phyloP scores from a whole-genome alignment of 371 early-diverging fungal genomes.

The Circinella umbellata region DNA sequence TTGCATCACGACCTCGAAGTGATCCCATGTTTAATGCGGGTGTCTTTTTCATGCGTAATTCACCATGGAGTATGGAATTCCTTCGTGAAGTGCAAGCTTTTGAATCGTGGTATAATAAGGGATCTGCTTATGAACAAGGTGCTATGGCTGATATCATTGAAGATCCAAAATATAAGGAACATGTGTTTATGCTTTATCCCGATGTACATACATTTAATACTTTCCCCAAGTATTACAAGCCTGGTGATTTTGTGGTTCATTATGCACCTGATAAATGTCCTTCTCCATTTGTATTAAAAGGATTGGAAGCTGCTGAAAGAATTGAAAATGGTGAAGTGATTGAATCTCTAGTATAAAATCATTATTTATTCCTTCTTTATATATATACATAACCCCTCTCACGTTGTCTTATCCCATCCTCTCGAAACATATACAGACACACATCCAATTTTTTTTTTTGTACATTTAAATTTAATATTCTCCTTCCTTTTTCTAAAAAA shows the following conservation, averaged over 20 bases:
- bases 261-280: constrained; percentile 71
- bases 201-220: constrained; percentile 70
- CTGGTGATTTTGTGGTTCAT: constrained; percentile 68
- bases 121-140: constrained; percentile 60
- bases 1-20: constrained; percentile 50
- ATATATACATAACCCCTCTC: no score
- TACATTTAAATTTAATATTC: no score
- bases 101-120: constrained; percentile 49
- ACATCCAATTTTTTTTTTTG: no score
- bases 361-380: background rate
- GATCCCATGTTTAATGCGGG: constrained; percentile 67
- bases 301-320: constrained; percentile 41
- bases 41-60: constrained; percentile 66
- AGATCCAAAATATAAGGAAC: constrained; percentile 29
- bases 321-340: constrained; percentile 38
- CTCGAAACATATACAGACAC: no score
- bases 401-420: no score
- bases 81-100: constrained; percentile 55
- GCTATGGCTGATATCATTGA: constrained; percentile 68
- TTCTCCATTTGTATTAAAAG: constrained; percentile 56
- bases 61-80: constrained; percentile 61
- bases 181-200: constrained; percentile 50
- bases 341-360: constrained; percentile 6
- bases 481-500: no score
- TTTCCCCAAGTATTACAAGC: constrained; percentile 53